Evolutionary conservation across 83 land plant species (phyloP).

Genomic region (Isoetes engelmannii): DNA sequence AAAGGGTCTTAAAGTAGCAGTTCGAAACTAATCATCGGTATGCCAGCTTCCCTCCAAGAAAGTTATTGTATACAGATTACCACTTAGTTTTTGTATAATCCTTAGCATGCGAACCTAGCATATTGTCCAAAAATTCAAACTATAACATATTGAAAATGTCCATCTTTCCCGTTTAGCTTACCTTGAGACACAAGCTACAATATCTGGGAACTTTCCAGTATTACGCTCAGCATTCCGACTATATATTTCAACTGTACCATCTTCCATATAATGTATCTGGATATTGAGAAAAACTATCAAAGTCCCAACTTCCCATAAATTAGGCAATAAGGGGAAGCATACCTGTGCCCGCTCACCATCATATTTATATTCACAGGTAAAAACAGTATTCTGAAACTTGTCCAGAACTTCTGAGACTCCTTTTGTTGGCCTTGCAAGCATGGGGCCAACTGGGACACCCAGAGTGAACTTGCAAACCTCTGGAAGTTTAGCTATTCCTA

Average conservation of each 20-base stretch:
- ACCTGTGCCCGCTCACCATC: constrained; percentile 99
- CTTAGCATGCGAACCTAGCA: too few species aligned
- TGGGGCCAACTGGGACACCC: constrained; percentile 94
- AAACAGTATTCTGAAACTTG: constrained; percentile 82
- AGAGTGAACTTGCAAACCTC: constrained; percentile 63
- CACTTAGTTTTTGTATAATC: too few species aligned
- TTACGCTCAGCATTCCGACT: constrained; percentile 95
- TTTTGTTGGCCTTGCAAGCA: constrained; percentile 96
- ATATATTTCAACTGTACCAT: constrained; percentile 85
- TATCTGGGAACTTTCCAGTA: constrained; percentile 94
- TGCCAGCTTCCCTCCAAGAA: too few species aligned
- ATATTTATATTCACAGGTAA: constrained; percentile 96
- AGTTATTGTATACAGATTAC: too few species aligned
- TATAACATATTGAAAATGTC: too few species aligned
- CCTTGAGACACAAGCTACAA: constrained; percentile 58
- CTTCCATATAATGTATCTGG: constrained; percentile 88
- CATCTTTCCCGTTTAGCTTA: constrained; percentile 6
- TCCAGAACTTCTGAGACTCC: constrained; percentile 87
- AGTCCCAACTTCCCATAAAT: background rate
- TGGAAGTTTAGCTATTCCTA: constrained; percentile 63
- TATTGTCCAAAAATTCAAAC: too few species aligned
- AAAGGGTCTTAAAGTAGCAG: too few species aligned
- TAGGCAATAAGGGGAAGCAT: background rate
- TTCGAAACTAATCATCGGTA: too few species aligned
- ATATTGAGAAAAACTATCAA: background rate